These are phyloP conservation scores for Globisporangium recalcitrans DNA, from an alignment of 352 stramenopile species.

Conservation along the genomic window DNA sequence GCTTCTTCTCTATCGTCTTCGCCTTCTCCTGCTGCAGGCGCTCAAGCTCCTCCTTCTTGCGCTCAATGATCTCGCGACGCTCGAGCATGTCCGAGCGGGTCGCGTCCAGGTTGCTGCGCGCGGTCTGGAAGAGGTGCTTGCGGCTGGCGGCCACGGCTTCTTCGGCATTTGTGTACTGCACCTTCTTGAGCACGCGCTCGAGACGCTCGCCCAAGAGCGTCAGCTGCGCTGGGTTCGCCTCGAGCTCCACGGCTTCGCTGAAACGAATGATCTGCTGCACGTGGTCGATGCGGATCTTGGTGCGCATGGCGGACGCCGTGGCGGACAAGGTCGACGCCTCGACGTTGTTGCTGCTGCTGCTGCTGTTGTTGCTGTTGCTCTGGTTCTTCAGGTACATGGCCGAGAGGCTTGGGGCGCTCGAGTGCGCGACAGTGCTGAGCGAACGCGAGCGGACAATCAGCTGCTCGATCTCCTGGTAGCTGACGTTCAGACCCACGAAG, in stretches of 20 bases:
- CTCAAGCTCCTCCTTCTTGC: slow-evolving; percentile 96
- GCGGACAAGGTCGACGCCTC: slow-evolving; percentile 52
- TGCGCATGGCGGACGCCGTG: slow-evolving; percentile 42
- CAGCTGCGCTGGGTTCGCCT: slow-evolving; percentile 74
- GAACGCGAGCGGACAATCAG: slow-evolving; percentile 81
- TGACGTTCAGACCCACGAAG: slow-evolving; percentile 70
- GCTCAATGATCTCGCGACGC: slow-evolving; percentile 93
- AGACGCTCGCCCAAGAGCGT: slow-evolving; percentile 67
- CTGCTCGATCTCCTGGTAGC: slow-evolving; percentile 80
- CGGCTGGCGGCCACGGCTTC: slow-evolving; percentile 25
- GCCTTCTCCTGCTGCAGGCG: slow-evolving; percentile 90
- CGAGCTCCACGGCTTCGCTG: slow-evolving; percentile 71
- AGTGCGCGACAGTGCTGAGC: slow-evolving; percentile 52
- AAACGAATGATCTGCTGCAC: slow-evolving; percentile 82
- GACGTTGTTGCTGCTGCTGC: slow-evolving; percentile 16
- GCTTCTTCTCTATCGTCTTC: slow-evolving; percentile 81
- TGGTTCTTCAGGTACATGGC: slow-evolving; percentile 59
- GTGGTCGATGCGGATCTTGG: slow-evolving; percentile 83
- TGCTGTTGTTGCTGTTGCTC: slow-evolving; percentile 28
- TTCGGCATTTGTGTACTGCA: slow-evolving; percentile 20
- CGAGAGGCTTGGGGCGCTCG: slow-evolving; percentile 58
- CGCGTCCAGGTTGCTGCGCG: slow-evolving; percentile 52
- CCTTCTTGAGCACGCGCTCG: slow-evolving; percentile 50
- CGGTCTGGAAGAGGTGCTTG: slow-evolving; percentile 64
- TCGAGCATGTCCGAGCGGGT: slow-evolving; percentile 87